Conservation (phyloP, 768 basidiomycete genomes). For the Lentinus tigrinus region DNA sequence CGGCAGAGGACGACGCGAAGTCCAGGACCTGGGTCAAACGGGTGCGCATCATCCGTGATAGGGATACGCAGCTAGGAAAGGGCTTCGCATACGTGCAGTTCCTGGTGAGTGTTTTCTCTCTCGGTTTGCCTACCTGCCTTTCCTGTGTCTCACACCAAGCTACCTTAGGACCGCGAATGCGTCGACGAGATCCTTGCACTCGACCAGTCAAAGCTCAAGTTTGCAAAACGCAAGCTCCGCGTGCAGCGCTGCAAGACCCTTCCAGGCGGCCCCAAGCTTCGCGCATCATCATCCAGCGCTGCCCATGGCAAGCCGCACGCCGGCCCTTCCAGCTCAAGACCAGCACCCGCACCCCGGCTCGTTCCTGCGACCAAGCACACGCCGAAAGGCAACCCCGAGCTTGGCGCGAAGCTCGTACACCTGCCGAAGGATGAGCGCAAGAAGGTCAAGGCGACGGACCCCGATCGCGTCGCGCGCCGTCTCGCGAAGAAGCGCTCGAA, state of each 20-base stretch:
- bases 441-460: constrained; percentile 72
- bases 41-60: constrained; percentile 88
- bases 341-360: neutral
- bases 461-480: constrained; percentile 78
- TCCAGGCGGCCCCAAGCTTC: constrained; percentile 36
- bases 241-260: constrained; percentile 88
- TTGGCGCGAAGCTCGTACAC: constrained; percentile 75
- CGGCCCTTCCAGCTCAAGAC: neutral
- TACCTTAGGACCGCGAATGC: constrained; percentile 75
- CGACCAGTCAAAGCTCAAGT: constrained; percentile 74
- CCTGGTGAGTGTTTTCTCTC: constrained; percentile 47
- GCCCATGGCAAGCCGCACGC: neutral
- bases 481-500: constrained; percentile 88
- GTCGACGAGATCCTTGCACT: constrained; percentile 91
- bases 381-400: constrained; percentile 78
- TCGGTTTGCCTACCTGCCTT: neutral
- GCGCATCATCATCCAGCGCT: constrained; percentile 23
- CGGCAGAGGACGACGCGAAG: constrained; percentile 22
- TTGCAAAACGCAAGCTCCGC: constrained; percentile 89
- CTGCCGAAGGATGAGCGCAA: constrained; percentile 88
- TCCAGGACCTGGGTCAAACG: constrained; percentile 66
- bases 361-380: constrained; percentile 27
- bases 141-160: neutral
- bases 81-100: constrained; percentile 95
- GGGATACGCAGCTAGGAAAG: constrained; percentile 90